phyloP scores from a whole-genome alignment of 2,329 filamentous ascomycete species.

The Talaromyces sp. region DNA sequence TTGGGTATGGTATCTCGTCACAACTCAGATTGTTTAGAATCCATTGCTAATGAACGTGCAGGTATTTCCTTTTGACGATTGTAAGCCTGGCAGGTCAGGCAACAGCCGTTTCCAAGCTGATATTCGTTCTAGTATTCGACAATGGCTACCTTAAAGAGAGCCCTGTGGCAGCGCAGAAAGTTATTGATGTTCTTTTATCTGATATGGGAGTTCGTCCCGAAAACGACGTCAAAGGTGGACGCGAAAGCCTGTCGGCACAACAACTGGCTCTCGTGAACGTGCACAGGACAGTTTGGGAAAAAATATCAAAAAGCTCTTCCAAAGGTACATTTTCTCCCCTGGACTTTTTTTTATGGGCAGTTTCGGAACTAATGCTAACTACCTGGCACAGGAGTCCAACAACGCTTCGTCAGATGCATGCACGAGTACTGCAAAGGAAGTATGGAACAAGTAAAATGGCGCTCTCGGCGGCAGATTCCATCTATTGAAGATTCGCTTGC shows the following conservation, averaged over 20 bases:
- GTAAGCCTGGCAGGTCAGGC: background rate
- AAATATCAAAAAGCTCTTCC: constrained; percentile 13
- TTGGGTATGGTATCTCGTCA: constrained; percentile 14
- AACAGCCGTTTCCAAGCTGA: background rate
- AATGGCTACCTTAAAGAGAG: constrained; percentile 24
- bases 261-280: constrained; percentile 19
- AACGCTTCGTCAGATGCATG: constrained; percentile 13
- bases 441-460: constrained; percentile 15
- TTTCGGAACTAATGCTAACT: background rate
- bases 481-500: constrained; percentile 15
- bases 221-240: background rate
- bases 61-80: constrained; percentile 4
- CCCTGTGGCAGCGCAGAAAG: constrained; percentile 15
- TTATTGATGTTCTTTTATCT: constrained; percentile 19
- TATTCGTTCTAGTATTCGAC: constrained; percentile 21
- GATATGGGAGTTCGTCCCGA: constrained; percentile 7
- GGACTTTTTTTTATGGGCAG: no score
- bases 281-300: constrained; percentile 24
- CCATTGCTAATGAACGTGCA: background rate
- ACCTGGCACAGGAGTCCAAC: constrained; percentile 9
- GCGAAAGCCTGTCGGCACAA: constrained; percentile 2
- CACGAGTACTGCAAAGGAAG: constrained; percentile 16
- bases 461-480: constrained; percentile 11
- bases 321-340: background rate
- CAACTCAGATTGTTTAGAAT: background rate